Evolutionary conservation across 257 asterid species (phyloP), one percentile per base, ranked within the genome.

Genomic region (Coffea eugenioides): DNA sequence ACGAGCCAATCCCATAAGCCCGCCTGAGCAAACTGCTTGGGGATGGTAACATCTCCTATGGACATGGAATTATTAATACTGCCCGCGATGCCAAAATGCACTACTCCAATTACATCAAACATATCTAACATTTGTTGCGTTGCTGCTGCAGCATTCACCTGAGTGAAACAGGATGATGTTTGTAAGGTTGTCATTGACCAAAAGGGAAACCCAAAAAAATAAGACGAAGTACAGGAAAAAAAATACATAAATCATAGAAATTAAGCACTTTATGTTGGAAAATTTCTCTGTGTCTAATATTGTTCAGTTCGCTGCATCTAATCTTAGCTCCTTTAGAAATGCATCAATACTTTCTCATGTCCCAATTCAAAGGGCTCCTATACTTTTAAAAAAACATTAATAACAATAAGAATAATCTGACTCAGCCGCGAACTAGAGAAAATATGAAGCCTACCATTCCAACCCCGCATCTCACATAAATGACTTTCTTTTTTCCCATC

Each of bases 1-100:
- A 92, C 94, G 89, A 92, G 88, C 97, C 94, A 90, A 81, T 92
- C 93, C 97, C 93, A 92, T 52, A 88, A 69, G 51, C 92, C 94
- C 8, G 90, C 80, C 41, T 90, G 89, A 79, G 87, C 90, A 56
- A 91, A 74, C 79, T 86, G 86, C 9, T 74, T 76, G 9, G 91
- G 93, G 56, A 91, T 81, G n/a, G 81, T 54, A 61, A 90, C 94
- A 83, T 91, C 94, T 83, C 93, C 97, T 6, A 89, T 83, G 3
- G 83, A 85, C 77, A 90, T 69, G 43, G 97, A 90, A 76, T 75
- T 77, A 76, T 91, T 89, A 45, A 84, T 84, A 80, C 87, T 91
- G n/a, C 97, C 97, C 41, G 93, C 82, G 8, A 91, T 90, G 21
- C 97, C 94, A 73, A 90, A 89, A 75, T 90, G 94, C n/a, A 91